Evolutionary conservation across 208 protist species (phyloP), one percentile per base, ranked within the genome.

Genomic region (Naegleria fowleri): DNA sequence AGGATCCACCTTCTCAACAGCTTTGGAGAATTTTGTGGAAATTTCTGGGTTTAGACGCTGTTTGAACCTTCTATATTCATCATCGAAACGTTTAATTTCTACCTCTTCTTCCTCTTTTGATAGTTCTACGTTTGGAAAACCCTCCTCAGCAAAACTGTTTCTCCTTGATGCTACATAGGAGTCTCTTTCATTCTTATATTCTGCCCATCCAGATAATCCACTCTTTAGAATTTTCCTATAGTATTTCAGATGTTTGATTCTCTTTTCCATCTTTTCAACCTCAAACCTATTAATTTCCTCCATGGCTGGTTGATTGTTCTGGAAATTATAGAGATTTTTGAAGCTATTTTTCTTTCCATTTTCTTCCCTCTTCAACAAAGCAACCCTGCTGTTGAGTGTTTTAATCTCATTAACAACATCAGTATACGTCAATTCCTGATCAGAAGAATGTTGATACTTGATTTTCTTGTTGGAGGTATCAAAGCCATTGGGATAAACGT

Each of bases 181-280:
- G 6, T 87, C 83, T 19, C 83, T 87, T 87, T 87, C 39, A 33
- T 0, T 51, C n/a, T 51, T 40, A 36, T 87, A 87, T 6, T 87
- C 83, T 0, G 0, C 33, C 83, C 83, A 87, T 29, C 83, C 33
- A 22, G 19, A 5, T 9, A 88, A 5, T 36, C n/a, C 43, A 16
- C 0, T 9, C 7, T 5, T 39, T 13, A 88, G 51, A 58, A 88
- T 51, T 16, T 58, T 88, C 58, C 41, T 2, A 29, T 88, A 88
- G 25, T 88, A 88, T 36, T 88, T 88, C 19, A 88, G 55, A 19
- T 41, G 15, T 58, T 29, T 51, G 9, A 33, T 88, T 88, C 85
- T 1, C n/a, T 88, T 88, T 58, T 88, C 43, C 43, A 88, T 29
- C 16, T 58, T 39, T 19, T 88, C 41, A 29, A 88, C 29, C 5